Evolutionary conservation across 345 rosid species (phyloP), one percentile per base, ranked within the genome.

Genomic region (Gossypium herbaceum): DNA sequence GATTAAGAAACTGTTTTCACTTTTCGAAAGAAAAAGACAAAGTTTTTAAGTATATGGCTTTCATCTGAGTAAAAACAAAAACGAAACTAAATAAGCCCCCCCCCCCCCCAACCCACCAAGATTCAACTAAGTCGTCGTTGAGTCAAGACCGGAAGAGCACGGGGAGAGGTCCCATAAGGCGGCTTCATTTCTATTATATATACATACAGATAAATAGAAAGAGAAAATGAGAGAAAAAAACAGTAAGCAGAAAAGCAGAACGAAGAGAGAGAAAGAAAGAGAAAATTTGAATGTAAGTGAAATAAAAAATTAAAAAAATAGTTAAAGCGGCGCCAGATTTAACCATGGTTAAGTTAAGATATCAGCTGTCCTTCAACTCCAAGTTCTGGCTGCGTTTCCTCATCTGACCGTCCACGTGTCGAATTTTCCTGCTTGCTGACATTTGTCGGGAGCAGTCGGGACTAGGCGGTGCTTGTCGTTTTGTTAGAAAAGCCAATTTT

Each of bases 391-490:
- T 59, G 79, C 79, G 58, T 22, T 68, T 50, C 58, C 16, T 48
- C 54, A 81, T 84, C 80, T 1, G 74, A 62, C 86, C 87, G 85
- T 85, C 79, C 88, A 88, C 87, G 85, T 85, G 87, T 65, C 84
- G 9, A 1, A 0, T 11, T 11, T 1, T 29, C 51, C 68, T 39
- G 24, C 27, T 41, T 68, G 78, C 84, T 79, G 88, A 85, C 86
- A 79, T 78, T 77, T 81, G 87, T 84, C 86, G 88, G 87, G 65
- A 52, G 81, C 52, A 77, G 22, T 76, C 77, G 68, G 64, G 87
- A 78, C 90, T 77, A 65, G 84, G 86, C 86, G 87, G 89, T 88
- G 86, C 84, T 79, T 84, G 92, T 88, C 90, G 79, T 81, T 73
- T 82, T 75, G 74, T 41, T n/a, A 22, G 71, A 71, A 78, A 63